These are phyloP conservation scores for Candida yuanshanica DNA, from an alignment of 805 yeast genomes.

Conservation along the genomic window DNA sequence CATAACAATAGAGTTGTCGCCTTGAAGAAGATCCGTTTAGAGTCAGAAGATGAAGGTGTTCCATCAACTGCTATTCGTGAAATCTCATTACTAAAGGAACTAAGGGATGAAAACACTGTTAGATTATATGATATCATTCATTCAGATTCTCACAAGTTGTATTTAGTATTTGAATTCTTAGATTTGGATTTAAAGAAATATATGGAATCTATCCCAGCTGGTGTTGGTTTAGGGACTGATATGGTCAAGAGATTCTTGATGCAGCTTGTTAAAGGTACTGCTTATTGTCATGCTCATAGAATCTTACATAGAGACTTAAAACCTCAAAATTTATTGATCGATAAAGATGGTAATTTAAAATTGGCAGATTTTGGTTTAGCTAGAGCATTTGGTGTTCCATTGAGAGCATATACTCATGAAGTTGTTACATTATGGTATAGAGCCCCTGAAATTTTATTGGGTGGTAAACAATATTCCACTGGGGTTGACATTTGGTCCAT, in stretches of 20 bases:
- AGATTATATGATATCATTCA: slow-evolving; percentile 91
- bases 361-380: slow-evolving; percentile 94
- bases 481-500: slow-evolving; percentile 99
- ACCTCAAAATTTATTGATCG: slow-evolving; percentile 92
- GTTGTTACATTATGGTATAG: slow-evolving; percentile 98
- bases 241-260: slow-evolving; percentile 90
- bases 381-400: slow-evolving; percentile 94
- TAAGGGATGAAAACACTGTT: slow-evolving; percentile 90
- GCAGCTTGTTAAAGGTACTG: slow-evolving; percentile 85
- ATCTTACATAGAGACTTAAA: slow-evolving; percentile 93
- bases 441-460: slow-evolving; percentile 91
- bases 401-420: slow-evolving; percentile 95
- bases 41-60: slow-evolving; percentile 97
- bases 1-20: slow-evolving; percentile 95
- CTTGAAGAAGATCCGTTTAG: slow-evolving; percentile 87
- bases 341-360: slow-evolving; percentile 91
- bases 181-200: slow-evolving; percentile 94
- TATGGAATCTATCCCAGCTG: slow-evolving; percentile 92
- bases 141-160: slow-evolving; percentile 86
- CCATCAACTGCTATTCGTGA: slow-evolving; percentile 98
- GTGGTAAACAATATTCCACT: slow-evolving; percentile 95
- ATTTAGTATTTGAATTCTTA: slow-evolving; percentile 87
- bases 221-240: slow-evolving; percentile 82
- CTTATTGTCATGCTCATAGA: slow-evolving; percentile 91
- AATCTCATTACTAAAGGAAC: slow-evolving; percentile 87